phyloP scores from a whole-genome alignment of 495 filamentous ascomycete species.

The Penicillium longicatenatum region DNA sequence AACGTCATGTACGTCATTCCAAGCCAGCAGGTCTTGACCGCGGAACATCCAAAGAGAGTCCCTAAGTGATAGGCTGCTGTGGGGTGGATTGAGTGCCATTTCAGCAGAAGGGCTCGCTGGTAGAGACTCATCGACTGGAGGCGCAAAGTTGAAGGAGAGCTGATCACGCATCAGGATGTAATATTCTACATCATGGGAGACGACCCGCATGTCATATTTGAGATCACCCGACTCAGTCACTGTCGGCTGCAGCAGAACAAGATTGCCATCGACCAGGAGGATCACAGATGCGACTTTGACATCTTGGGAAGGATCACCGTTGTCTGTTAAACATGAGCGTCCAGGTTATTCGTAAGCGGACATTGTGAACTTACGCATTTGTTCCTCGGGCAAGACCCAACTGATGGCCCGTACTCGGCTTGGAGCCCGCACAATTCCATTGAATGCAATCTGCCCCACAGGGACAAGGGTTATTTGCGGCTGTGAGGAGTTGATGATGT shows the following conservation, averaged over 20 bases:
- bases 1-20: constrained; percentile 90
- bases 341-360: background rate
- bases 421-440: constrained; percentile 93
- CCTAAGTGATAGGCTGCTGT: constrained; percentile 57
- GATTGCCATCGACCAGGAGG: constrained; percentile 93
- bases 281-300: constrained; percentile 92
- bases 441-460: constrained; percentile 94
- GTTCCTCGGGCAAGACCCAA: constrained; percentile 93
- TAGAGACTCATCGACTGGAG: constrained; percentile 43
- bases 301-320: constrained; percentile 95
- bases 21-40: constrained; percentile 75
- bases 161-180: constrained; percentile 91
- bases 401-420: constrained; percentile 89
- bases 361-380: constrained; percentile 61
- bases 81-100: constrained; percentile 43
- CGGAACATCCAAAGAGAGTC: constrained; percentile 97
- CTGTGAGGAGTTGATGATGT: constrained; percentile 73
- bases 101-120: constrained; percentile 56
- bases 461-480: constrained; percentile 77
- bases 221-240: constrained; percentile 72
- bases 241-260: constrained; percentile 88
- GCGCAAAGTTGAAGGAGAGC: constrained; percentile 52
- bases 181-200: constrained; percentile 94
- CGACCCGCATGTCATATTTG: constrained; percentile 97
- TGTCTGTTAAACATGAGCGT: constrained; percentile 47